phyloP scores from a whole-genome alignment of 2,329 filamentous ascomycete genomes.

The Alternaria gaisen region DNA sequence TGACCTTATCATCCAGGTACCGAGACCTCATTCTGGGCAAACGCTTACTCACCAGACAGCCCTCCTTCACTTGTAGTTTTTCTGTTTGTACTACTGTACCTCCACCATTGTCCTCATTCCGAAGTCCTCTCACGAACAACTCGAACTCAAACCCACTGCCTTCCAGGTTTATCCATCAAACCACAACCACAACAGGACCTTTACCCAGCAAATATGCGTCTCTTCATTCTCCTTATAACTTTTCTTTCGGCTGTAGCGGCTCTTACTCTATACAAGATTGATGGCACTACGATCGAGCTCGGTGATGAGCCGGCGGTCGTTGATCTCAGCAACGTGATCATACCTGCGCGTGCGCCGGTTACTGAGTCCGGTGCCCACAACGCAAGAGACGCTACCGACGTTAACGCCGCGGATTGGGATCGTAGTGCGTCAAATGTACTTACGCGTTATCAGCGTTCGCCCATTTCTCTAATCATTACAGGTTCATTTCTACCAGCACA shows the following conservation, averaged over 20 bases:
- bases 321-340: conserved; percentile 7
- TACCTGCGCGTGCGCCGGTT: not conserved
- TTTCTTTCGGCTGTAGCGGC: not conserved
- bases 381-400: not conserved
- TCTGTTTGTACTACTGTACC: not conserved
- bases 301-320: not conserved
- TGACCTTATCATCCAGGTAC: not conserved
- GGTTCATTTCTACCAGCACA: not conserved
- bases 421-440: not conserved
- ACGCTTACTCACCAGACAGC: not conserved
- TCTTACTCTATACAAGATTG: not conserved
- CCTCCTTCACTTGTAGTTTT: not conserved
- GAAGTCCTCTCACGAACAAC: not conserved
- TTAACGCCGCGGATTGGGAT: not conserved
- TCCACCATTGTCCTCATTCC: not conserved
- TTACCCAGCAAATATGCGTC: not conserved
- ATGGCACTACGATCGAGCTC: conserved; percentile 4
- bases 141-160: not conserved
- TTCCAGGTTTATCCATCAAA: not conserved
- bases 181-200: not conserved
- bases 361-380: not conserved
- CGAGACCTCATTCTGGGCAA: not conserved
- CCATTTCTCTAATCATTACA: not conserved
- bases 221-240: not conserved
- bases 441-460: not conserved